Conservation (phyloP, 306 rosid genomes). For the Delonix regia region DNA sequence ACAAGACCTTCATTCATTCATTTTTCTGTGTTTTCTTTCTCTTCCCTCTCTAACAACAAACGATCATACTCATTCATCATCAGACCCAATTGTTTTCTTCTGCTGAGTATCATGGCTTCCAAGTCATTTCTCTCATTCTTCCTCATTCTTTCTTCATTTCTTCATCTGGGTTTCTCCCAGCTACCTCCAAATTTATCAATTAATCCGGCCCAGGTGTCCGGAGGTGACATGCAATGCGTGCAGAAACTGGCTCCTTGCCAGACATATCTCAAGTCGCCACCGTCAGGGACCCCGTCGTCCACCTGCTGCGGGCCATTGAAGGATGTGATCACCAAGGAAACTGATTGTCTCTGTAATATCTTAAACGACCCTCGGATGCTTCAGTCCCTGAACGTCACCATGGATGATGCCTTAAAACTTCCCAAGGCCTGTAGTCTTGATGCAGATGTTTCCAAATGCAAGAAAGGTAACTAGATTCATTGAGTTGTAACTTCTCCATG, state of each 20-base stretch:
- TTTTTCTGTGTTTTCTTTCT: neutral
- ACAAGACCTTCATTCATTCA: neutral
- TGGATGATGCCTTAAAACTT: conserved; percentile 42
- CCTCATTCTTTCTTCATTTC: neutral
- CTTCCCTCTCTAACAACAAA: neutral
- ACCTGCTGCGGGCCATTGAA: conserved; percentile 46
- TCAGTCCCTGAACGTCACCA: conserved; percentile 39
- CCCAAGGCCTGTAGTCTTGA: conserved; percentile 46
- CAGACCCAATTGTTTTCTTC: neutral
- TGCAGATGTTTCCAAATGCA: conserved; percentile 22
- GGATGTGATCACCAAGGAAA: conserved; percentile 34
- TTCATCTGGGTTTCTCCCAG: conserved; percentile 1
- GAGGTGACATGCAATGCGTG: conserved; percentile 31
- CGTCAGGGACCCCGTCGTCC: neutral
- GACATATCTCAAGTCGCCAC: conserved; percentile 28
- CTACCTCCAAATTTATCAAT: neutral
- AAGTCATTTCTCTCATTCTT: neutral
- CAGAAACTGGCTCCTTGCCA: conserved; percentile 46
- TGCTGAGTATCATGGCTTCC: neutral
- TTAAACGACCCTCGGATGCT: conserved; percentile 23
- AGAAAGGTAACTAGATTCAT: neutral
- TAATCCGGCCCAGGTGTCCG: neutral
- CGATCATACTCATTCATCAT: neutral
- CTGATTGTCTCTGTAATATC: conserved; percentile 44
- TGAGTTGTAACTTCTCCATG: too few relatives aligned